Conservation (phyloP, 805 yeast species). For the Metschnikowia colocasiae region DNA sequence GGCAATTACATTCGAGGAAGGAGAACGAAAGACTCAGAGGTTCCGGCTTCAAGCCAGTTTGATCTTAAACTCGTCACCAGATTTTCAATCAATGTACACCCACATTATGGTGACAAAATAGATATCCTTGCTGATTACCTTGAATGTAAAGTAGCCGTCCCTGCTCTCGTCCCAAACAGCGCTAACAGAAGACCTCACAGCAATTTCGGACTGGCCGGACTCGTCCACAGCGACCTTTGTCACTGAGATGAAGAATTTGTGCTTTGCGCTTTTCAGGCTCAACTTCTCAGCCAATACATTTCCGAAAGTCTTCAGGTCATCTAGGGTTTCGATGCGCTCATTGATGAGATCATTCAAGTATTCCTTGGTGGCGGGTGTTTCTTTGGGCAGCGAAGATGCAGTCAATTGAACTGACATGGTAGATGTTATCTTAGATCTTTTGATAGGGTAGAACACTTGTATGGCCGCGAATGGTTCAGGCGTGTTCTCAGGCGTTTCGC, state of each 20-base stretch:
- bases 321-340: slow-evolving; percentile 1
- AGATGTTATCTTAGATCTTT: background rate
- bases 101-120: slow-evolving; percentile 20
- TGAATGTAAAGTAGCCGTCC: slow-evolving; percentile 50
- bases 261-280: slow-evolving; percentile 46
- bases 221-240: slow-evolving; percentile 29
- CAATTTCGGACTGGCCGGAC: slow-evolving; percentile 19
- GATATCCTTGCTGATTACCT: slow-evolving; percentile 22
- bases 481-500: background rate
- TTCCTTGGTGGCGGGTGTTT: slow-evolving; percentile 12
- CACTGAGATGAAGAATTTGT: slow-evolving; percentile 51
- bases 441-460: background rate
- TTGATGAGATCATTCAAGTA: slow-evolving; percentile 7
- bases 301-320: slow-evolving; percentile 24
- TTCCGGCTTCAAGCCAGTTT: background rate
- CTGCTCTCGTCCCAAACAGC: slow-evolving; percentile 54
- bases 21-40: too few species aligned
- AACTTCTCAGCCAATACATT: slow-evolving; percentile 32
- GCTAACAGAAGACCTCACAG: slow-evolving; percentile 41
- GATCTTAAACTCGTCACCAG: background rate
- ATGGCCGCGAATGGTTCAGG: background rate
- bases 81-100: slow-evolving; percentile 13
- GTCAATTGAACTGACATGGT: slow-evolving; percentile 14
- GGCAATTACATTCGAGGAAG: slow-evolving; percentile 6
- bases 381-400: slow-evolving; percentile 8